Base-by-base conservation (phyloP, 352 stramenopile genomes). In the Pythium aphanidermatum region DNA sequence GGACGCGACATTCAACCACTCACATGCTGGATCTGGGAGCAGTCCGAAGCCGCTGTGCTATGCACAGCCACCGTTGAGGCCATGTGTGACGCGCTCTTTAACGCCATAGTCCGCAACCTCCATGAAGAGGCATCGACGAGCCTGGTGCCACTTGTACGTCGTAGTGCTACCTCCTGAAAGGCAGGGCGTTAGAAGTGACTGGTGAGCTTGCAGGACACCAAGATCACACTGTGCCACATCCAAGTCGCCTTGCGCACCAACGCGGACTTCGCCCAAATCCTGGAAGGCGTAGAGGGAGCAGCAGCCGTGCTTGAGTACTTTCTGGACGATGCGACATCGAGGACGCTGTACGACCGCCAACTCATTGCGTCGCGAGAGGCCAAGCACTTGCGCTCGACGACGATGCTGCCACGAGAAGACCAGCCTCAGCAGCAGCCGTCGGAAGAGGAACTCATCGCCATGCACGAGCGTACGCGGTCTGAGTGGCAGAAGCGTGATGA, bases 401-500 rank as follows among this genome's bases (percentile, higher is more conserved):
- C 21, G 13, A 25, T 24, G 9, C 32, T 26, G 13, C 14, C 39
- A 27, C 11, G 17, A 9, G 3, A 31, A 5, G 42, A 57, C 8
- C 46, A 45, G 12, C 24, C 31, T n/a, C 25, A 55, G 10, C 47
- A 65, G 7, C 10, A 37, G 24, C 16, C n/a, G 6, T n/a, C 8
- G 52, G 67, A 78, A 16, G 57, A 74, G 10, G 55, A 73, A 46
- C 30, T 76, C 26, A 68, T 79, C 19, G 55, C 45, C 11, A 46
- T 60, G 17, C 68, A 83, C 39, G 68, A 66, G 45, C 60, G 63
- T 32, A 78, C 63, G 29, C 65, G 68, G 10, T 56, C 58, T 47
- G 68, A 80, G 57, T 83, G 71, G 68, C 63, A 77, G 46, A 72
- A 74, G 52, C 68, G 68, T 26, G 68, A 72, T 28, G 68, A 80